These are phyloP conservation scores for Penicillium capsulatum DNA, from an alignment of 2,329 filamentous ascomycete genomes.

Conservation along the genomic window DNA sequence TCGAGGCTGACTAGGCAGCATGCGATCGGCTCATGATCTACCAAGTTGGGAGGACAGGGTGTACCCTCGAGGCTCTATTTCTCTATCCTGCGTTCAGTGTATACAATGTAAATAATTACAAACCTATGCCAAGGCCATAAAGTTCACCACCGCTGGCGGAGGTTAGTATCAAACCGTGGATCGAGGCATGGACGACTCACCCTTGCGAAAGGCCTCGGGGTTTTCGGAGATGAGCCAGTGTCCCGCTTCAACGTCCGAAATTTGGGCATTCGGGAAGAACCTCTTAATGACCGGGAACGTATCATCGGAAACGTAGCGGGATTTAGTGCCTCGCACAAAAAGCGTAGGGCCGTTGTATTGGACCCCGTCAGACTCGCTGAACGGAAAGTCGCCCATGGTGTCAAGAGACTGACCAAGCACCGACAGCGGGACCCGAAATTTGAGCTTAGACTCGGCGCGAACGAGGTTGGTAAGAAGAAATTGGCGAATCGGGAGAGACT, in stretches of 20 bases:
- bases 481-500: constrained; percentile 73
- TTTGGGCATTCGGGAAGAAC: constrained; percentile 41
- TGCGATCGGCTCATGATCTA: too few species aligned
- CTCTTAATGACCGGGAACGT: constrained; percentile 38
- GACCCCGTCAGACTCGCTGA: constrained; percentile 62
- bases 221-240: constrained; percentile 47
- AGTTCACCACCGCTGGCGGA: constrained; percentile 32
- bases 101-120: too few species aligned
- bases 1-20: too few species aligned
- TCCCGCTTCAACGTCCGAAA: constrained; percentile 41
- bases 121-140: constrained; percentile 15
- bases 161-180: constrained; percentile 11
- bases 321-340: constrained; percentile 57
- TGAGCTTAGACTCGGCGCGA: constrained; percentile 53
- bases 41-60: too few species aligned
- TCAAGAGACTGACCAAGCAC: constrained; percentile 64
- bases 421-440: constrained; percentile 75
- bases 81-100: too few species aligned
- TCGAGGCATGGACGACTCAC: constrained; percentile 17
- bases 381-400: constrained; percentile 85
- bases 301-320: constrained; percentile 40
- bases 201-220: constrained; percentile 40
- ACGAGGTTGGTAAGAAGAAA: constrained; percentile 86
- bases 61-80: too few species aligned
- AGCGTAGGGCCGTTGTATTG: constrained; percentile 74